Base-by-base conservation (phyloP, 306 rosid species). In the Oxytropis ochrocephala region DNA sequence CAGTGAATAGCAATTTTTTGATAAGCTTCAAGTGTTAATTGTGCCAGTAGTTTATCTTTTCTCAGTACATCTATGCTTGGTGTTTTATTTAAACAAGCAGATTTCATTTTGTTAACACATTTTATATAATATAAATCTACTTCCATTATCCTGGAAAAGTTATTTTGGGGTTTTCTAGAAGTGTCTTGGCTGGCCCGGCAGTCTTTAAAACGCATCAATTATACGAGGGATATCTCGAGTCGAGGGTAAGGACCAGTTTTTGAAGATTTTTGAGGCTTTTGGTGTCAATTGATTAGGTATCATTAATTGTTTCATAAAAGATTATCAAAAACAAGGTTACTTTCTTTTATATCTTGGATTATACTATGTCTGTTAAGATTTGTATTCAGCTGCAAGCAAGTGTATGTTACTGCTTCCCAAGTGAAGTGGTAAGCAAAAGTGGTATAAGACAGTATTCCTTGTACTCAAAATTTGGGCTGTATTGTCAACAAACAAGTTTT, bases 1-100 rank as follows among this genome's bases (percentile, higher is more conserved):
- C 48, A 27, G 64, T 60, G 64, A 66, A 66, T 39, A 21, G 38
- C 58, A 57, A 57, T 36, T 8, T 56, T 42, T 70, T 51, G 64
- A 48, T 9, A 6, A 29, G 8, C 13, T 47, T 46, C 3, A 6
- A 13, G 24, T 46, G 46, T 73, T 59, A 11, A 69, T 41, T 33
- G 32, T 21, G 29, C 59, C 0, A 2, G 13, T 59, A 51, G 66
- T 17, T 17, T 49, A 35, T 4, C 49, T 60, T 12, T 13, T 33
- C 56, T 32, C 12, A 16, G 4, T 48, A 53, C 11, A 32, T 46
- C 51, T 32, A 13, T 16, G 52, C 72, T 29, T 49, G 11, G 18
- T 50, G 46, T 66, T 64, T 29, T 48, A 21, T 24, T 24, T 24
- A 24, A 24, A 36, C 29, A 51, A 50, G 36, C 14, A 36, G 13